phyloP scores from a whole-genome alignment of 75 land plant genomes.

The Sequoiadendron giganteum region DNA sequence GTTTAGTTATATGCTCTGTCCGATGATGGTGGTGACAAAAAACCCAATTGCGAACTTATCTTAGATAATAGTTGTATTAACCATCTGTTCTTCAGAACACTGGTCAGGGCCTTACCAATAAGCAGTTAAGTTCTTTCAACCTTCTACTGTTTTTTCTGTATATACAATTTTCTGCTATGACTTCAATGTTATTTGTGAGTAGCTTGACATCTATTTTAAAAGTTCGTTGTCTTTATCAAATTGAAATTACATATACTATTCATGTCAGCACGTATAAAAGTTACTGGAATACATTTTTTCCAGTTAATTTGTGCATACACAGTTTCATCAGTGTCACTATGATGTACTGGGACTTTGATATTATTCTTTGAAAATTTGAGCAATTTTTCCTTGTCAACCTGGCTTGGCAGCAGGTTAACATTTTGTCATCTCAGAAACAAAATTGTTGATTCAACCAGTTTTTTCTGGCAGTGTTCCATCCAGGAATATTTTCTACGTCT shows the following conservation, averaged over 20 bases:
- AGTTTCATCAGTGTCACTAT: neutral
- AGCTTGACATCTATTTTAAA: no score
- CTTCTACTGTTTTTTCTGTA: neutral
- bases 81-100: neutral
- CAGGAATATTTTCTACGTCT: neutral
- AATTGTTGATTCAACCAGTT: neutral
- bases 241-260: no score
- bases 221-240: no score
- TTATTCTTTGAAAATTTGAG: no score
- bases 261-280: neutral
- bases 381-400: neutral
- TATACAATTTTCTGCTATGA: neutral
- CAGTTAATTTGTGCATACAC: no score
- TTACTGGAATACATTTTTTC: neutral
- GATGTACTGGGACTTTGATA: neutral
- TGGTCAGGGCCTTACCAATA: neutral
- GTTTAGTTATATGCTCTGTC: neutral
- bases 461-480: neutral
- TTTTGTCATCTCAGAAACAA: neutral
- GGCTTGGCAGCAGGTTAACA: neutral
- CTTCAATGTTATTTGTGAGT: no score
- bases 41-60: neutral
- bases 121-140: neutral
- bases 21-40: neutral
- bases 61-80: no score